phyloP scores from a whole-genome alignment of 2,329 filamentous ascomycete species.

The Boeremia lycopersici region DNA sequence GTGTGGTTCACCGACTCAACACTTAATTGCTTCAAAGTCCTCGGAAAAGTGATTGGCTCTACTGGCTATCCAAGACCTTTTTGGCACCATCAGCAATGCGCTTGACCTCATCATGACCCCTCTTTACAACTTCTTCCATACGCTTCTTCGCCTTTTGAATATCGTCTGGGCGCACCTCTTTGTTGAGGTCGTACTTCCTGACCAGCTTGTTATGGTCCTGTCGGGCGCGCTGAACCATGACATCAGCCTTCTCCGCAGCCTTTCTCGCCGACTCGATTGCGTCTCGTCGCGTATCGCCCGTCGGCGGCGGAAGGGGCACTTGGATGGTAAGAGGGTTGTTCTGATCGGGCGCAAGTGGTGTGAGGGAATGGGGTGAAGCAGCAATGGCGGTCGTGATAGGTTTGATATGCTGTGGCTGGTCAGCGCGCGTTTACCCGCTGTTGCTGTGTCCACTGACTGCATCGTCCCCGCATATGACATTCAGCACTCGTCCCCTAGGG shows the following conservation, averaged over 20 bases:
- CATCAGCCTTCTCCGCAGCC: conserved; percentile 51
- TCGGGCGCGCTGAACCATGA: conserved; percentile 51
- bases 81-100: conserved; percentile 56
- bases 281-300: conserved; percentile 58
- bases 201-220: conserved; percentile 57
- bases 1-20: not conserved
- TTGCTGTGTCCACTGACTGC: conserved; percentile 54
- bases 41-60: not conserved
- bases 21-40: not conserved
- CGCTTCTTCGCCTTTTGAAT: conserved; percentile 54
- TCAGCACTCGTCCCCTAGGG: conserved; percentile 66
- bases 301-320: conserved; percentile 63
- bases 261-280: conserved; percentile 49
- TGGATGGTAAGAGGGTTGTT: conserved; percentile 58
- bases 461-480: conserved; percentile 68
- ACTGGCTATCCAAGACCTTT: conserved; percentile 51
- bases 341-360: conserved; percentile 57
- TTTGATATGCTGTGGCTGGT: conserved; percentile 58
- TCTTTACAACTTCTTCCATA: conserved; percentile 60
- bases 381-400: conserved; percentile 60
- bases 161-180: conserved; percentile 55
- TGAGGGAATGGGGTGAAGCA: conserved; percentile 56
- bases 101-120: conserved; percentile 55
- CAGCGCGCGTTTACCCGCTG: not conserved
- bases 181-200: conserved; percentile 51